These are phyloP conservation scores for slime mould (Dictyostelium discoideum) DNA, from an alignment of 78 protist genomes.

Conservation along the genomic window DNA sequence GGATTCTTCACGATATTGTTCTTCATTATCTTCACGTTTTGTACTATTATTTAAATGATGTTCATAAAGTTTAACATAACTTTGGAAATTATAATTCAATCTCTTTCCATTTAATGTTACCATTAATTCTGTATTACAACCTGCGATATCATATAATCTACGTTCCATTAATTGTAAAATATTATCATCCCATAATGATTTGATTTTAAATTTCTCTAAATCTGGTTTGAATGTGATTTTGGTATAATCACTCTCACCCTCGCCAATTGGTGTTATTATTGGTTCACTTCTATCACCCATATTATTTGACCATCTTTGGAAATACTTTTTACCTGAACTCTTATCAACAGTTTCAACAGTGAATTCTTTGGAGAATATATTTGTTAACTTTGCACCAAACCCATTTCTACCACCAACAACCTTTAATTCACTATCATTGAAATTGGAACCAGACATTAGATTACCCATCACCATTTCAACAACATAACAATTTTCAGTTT, in stretches of 20 bases:
- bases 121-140: constrained; percentile 60
- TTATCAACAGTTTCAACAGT: constrained; percentile 85
- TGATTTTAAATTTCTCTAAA: constrained; percentile 86
- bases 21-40: not conserved
- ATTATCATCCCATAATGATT: constrained; percentile 88
- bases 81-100: constrained; percentile 43
- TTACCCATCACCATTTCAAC: constrained; percentile 99
- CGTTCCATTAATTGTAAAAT: constrained; percentile 83
- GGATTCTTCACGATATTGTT: not conserved
- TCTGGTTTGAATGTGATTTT: constrained; percentile 89
- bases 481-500: constrained; percentile 91
- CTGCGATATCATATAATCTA: constrained; percentile 97
- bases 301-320: constrained; percentile 77
- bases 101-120: constrained; percentile 59
- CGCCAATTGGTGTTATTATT: not conserved
- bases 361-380: constrained; percentile 95
- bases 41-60: not conserved
- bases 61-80: constrained; percentile 84
- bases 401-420: constrained; percentile 89
- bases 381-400: constrained; percentile 99
- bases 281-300: constrained; percentile 82
- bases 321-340: not conserved
- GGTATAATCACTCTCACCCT: constrained; percentile 71
- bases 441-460: constrained; percentile 95
- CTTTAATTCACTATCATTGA: constrained; percentile 78